A percentile compares a stretch with the other conserved stretches of the same genome.
These are phyloP conservation scores for Coemansia sp. DNA, from an alignment of 192 early-diverging fungal species.

Conservation along the genomic window DNA sequence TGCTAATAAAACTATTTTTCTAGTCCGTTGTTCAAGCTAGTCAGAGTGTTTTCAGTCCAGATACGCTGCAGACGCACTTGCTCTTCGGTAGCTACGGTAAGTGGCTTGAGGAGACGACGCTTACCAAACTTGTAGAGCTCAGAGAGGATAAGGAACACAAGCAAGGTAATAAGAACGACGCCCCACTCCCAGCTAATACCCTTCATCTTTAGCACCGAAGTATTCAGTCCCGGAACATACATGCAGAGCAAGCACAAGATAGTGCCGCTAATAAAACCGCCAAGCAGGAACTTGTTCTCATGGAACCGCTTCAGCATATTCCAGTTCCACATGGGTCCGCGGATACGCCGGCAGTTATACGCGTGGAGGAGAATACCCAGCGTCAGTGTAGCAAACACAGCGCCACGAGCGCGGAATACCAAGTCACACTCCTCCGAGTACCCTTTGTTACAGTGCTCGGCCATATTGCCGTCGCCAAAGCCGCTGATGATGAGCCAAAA, in stretches of 20 bases:
- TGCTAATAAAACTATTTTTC: constrained; percentile 17
- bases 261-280: constrained; percentile 53
- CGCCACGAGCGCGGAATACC: constrained; percentile 73
- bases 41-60: constrained; percentile 55
- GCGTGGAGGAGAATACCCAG: constrained; percentile 72
- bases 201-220: constrained; percentile 63
- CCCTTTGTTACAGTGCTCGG: constrained; percentile 61
- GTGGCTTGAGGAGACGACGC: constrained; percentile 53
- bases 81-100: constrained; percentile 37
- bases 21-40: constrained; percentile 18
- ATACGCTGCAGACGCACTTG: constrained; percentile 56
- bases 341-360: constrained; percentile 73
- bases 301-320: constrained; percentile 45
- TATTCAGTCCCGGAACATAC: constrained; percentile 72
- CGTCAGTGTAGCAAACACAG: constrained; percentile 72
- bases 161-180: constrained; percentile 59
- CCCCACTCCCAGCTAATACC: constrained; percentile 78
- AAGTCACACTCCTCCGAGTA: constrained; percentile 60
- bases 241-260: constrained; percentile 60
- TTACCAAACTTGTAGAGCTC: constrained; percentile 72
- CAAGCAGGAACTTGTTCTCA: constrained; percentile 61
- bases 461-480: constrained; percentile 64
- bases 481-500: constrained; percentile 69
- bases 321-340: constrained; percentile 63
- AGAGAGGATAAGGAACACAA: constrained; percentile 65